Evolutionary conservation across 495 filamentous ascomycete species (phyloP).

Genomic region (Podospora didyma): DNA sequence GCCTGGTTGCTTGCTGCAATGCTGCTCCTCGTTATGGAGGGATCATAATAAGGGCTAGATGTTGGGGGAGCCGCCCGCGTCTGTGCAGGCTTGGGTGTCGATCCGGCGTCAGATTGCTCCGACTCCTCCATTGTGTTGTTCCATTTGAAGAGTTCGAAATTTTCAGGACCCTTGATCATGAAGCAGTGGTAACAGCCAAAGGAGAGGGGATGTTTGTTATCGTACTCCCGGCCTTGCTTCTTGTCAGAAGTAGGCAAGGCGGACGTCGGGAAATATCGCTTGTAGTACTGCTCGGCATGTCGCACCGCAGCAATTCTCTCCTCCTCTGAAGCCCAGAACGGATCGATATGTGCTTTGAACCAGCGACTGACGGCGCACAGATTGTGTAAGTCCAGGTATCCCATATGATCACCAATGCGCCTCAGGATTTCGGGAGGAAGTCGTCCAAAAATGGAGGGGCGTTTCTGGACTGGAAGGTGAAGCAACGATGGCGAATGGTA

Average conservation of each 20-base stretch:
- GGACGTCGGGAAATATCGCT: constrained; percentile 12
- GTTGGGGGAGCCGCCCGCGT: constrained; percentile 7
- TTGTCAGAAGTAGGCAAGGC: neutral
- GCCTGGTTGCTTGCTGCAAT: constrained; percentile 6
- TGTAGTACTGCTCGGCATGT: constrained; percentile 19
- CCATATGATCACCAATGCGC: constrained; percentile 12
- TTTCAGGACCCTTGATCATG: constrained; percentile 10
- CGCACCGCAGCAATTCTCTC: constrained; percentile 14
- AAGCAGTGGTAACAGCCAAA: constrained; percentile 31
- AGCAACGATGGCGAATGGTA: constrained; percentile 2
- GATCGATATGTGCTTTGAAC: constrained; percentile 17
- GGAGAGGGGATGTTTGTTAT: constrained; percentile 6
- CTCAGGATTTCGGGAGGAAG: neutral
- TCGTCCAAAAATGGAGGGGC: neutral
- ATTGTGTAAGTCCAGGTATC: constrained; percentile 12
- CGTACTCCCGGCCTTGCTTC: neutral
- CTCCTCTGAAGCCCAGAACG: constrained; percentile 4
- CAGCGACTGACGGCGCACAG: constrained; percentile 7
- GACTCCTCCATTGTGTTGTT: constrained; percentile 7
- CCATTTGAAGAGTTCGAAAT: constrained; percentile 24
- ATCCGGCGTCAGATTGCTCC: neutral
- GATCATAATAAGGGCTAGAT: constrained; percentile 25
- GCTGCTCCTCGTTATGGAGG: constrained; percentile 20
- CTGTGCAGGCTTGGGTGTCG: neutral
- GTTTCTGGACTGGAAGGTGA: neutral